Evolutionary conservation across 441 rosid species (phyloP).

Genomic region (Populus tomentosa): DNA sequence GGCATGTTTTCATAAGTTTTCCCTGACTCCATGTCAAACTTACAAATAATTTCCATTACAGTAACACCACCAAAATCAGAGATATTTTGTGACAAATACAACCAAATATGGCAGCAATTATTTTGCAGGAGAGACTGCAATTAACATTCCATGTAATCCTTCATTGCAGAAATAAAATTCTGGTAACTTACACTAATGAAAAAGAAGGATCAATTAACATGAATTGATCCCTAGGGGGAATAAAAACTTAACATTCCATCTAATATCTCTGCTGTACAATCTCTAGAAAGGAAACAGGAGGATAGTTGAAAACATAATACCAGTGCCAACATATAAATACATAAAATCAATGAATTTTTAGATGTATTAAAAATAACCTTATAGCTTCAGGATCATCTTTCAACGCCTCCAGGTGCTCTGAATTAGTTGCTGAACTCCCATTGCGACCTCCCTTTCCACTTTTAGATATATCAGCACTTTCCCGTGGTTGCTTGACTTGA

Average conservation of each 20-base stretch:
- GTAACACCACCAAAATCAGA: neutral
- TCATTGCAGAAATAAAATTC: neutral
- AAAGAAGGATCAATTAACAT: neutral
- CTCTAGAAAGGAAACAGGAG: neutral
- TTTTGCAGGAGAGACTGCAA: neutral
- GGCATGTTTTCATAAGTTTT: neutral
- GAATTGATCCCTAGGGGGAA: neutral
- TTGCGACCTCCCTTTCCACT: slow-evolving; percentile 17
- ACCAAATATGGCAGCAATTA: neutral
- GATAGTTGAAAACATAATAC: neutral
- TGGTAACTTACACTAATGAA: neutral
- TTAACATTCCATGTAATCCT: neutral
- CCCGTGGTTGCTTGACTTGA: slow-evolving; percentile 2
- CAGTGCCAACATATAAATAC: neutral
- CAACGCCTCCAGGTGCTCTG: slow-evolving; percentile 55
- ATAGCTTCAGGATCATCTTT: slow-evolving; percentile 72
- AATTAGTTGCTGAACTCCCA: slow-evolving; percentile 28
- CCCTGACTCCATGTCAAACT: neutral
- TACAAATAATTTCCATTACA: neutral
- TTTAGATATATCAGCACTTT: slow-evolving; percentile 15
- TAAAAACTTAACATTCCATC: neutral
- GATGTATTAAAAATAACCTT: slow-evolving; percentile 40
- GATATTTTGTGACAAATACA: too few relatives aligned
- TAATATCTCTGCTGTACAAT: neutral
- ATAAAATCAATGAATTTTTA: neutral